phyloP scores from a whole-genome alignment of 169 alveolate genomes.

The Eimeria sp. region DNA sequence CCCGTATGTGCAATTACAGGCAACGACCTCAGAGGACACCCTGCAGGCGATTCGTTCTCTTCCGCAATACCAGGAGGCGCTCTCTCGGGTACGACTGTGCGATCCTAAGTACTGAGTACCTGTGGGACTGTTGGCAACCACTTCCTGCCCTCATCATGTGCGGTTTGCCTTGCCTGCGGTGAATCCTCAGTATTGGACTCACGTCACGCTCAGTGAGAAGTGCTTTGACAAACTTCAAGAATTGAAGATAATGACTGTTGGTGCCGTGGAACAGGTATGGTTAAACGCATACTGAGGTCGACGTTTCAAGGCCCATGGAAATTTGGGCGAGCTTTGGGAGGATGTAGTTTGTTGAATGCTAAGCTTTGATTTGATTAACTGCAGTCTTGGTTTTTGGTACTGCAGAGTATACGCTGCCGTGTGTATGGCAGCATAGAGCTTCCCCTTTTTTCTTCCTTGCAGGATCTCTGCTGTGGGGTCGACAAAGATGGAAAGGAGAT shows the following conservation, averaged over 20 bases:
- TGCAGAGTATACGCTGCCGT: background rate
- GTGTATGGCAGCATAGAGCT: background rate
- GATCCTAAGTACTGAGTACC: too few relatives aligned
- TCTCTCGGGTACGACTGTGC: slow-evolving; percentile 69
- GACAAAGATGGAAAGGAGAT: slow-evolving; percentile 83
- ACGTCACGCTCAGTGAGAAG: slow-evolving; percentile 80
- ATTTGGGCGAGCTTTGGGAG: background rate
- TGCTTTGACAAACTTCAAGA: slow-evolving; percentile 79
- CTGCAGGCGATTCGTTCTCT: slow-evolving; percentile 79
- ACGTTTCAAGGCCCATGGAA: background rate
- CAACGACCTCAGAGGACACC: slow-evolving; percentile 77
- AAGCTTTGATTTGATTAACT: too few relatives aligned
- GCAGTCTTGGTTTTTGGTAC: background rate
- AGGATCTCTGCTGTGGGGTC: slow-evolving; percentile 80
- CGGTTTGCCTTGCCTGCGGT: background rate
- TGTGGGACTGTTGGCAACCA: background rate
- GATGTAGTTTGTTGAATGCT: background rate
- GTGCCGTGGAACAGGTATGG: slow-evolving; percentile 81
- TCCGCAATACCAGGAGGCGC: slow-evolving; percentile 84
- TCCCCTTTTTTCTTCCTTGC: background rate
- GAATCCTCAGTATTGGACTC: slow-evolving; percentile 76
- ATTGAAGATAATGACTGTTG: slow-evolving; percentile 73
- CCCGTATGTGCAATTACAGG: slow-evolving; percentile 13
- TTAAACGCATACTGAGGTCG: background rate
- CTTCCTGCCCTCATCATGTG: background rate